A percentile compares a stretch with the other conserved stretches of the same genome.
These are phyloP conservation scores for Apiotrichum veenhuisii DNA, from an alignment of 1,284 basidiomycete species.

Conservation along the genomic window DNA sequence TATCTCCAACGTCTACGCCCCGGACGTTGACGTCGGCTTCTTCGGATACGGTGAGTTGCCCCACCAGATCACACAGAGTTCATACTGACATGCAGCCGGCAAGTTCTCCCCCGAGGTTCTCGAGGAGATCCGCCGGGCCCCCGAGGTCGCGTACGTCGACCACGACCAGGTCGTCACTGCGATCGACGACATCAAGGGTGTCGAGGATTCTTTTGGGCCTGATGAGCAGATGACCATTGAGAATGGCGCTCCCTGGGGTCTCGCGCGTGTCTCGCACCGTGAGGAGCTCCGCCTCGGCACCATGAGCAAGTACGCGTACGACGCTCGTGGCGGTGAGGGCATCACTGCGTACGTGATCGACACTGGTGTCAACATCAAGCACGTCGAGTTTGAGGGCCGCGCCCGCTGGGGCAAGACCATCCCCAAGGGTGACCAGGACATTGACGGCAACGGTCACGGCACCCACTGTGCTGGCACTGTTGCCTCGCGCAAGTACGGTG, in stretches of 20 bases:
- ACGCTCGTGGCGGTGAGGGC: conserved; percentile 73
- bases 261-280: conserved; percentile 92
- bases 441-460: conserved; percentile 63
- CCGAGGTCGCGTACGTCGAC: conserved; percentile 92
- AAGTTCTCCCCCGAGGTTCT: conserved; percentile 71
- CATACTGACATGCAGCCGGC: conserved; percentile 56
- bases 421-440: conserved; percentile 68
- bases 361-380: conserved; percentile 70
- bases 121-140: conserved; percentile 73
- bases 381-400: conserved; percentile 83
- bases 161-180: conserved; percentile 82
- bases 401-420: conserved; percentile 81
- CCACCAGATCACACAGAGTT: background rate
- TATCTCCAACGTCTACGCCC: conserved; percentile 44
- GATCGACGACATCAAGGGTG: conserved; percentile 52
- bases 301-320: conserved; percentile 81
- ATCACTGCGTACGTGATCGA: conserved; percentile 74
- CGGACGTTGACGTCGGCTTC: conserved; percentile 32
- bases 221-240: conserved; percentile 55
- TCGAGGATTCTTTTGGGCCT: conserved; percentile 29
- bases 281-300: conserved; percentile 71
- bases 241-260: conserved; percentile 87
- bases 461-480: conserved; percentile 83
- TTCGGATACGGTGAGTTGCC: conserved; percentile 44
- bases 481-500: conserved; percentile 77